These are phyloP conservation scores for Termitomyces sp. DNA, from an alignment of 768 basidiomycete species.

Conservation along the genomic window DNA sequence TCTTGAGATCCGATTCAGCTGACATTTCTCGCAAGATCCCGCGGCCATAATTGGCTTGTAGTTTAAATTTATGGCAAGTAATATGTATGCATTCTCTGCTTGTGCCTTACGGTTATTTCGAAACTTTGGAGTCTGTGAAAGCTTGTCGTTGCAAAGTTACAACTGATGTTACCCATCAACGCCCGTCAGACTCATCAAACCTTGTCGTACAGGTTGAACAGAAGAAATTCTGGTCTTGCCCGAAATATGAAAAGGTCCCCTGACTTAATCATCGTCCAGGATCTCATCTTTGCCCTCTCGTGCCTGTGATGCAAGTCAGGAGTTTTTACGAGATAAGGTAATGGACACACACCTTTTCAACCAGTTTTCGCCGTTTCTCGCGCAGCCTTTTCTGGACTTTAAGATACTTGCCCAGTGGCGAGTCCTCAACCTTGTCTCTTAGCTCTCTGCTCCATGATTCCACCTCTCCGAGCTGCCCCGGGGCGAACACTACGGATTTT, in stretches of 20 bases:
- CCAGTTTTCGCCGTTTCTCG: slow-evolving; percentile 62
- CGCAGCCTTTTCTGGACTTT: slow-evolving; percentile 77
- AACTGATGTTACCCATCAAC: background rate
- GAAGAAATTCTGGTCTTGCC: background rate
- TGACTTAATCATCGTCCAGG: slow-evolving; percentile 37
- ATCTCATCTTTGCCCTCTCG: slow-evolving; percentile 68
- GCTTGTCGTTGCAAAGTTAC: background rate
- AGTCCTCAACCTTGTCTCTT: slow-evolving; percentile 53
- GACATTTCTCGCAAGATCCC: slow-evolving; percentile 9
- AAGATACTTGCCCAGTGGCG: slow-evolving; percentile 79
- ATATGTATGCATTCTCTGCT: background rate
- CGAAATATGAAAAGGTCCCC: background rate
- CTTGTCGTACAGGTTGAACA: background rate
- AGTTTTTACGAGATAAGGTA: slow-evolving; percentile 9
- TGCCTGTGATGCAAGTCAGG: slow-evolving; percentile 41
- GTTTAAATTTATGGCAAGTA: background rate
- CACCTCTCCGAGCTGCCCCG: slow-evolving; percentile 65
- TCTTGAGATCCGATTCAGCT: slow-evolving; percentile 7
- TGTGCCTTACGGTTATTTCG: background rate
- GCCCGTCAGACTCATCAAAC: slow-evolving; percentile 3
- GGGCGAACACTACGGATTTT: slow-evolving; percentile 67
- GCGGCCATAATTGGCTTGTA: background rate
- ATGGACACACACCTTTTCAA: slow-evolving; percentile 60
- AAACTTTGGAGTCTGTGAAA: background rate
- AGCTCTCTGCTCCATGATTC: slow-evolving; percentile 66